Evolutionary conservation across 83 land plant species (phyloP), one percentile per base, ranked within the genome.

Genomic region (Larix sibirica): DNA sequence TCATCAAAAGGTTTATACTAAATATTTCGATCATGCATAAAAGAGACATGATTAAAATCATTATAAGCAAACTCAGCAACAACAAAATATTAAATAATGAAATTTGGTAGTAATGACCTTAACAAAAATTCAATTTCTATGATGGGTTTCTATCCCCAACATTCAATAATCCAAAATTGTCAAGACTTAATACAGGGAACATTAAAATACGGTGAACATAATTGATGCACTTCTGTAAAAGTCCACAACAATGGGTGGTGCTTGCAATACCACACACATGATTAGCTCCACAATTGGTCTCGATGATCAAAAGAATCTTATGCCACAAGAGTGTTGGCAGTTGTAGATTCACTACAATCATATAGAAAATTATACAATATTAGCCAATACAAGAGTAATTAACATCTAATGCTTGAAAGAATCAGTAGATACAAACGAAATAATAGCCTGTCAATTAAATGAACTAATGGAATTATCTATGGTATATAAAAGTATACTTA

Each of bases 241-340:
- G 20, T 68, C 14, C 20, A 69, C 50, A 71, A 50, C 56, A 47
- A 47, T 47, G 8, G 8, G 54, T 47, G 0, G 0, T 10, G 1
- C 54, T 47, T 70, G 23, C 47, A 17, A 70, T 20, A 70, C 26
- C 6, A 26, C 40, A 36, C 50, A 38, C 73, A 3, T 12, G 4
- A 33, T 38, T 33, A 10, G 4, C 31, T 70, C 75, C 42, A 38
- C 8, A 40, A 71, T 6, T 70, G 8, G 4, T 5, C n/a, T 9
- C 12, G 14, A 50, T 0, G 0, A 9, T 50, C 14, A 50, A 10
- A 14, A 50, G 56, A 71, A 71, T 38, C 23, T 67, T 69, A 88
- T 6, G 90, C 90, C 84, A 88, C 90, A 10, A 88, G 90, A 28
- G 90, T 88, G 85, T 87, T 88, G 70, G 90, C 90, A 44, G 90